These are phyloP conservation scores for Salix arbutifolia DNA, from an alignment of 345 rosid species.

Conservation along the genomic window DNA sequence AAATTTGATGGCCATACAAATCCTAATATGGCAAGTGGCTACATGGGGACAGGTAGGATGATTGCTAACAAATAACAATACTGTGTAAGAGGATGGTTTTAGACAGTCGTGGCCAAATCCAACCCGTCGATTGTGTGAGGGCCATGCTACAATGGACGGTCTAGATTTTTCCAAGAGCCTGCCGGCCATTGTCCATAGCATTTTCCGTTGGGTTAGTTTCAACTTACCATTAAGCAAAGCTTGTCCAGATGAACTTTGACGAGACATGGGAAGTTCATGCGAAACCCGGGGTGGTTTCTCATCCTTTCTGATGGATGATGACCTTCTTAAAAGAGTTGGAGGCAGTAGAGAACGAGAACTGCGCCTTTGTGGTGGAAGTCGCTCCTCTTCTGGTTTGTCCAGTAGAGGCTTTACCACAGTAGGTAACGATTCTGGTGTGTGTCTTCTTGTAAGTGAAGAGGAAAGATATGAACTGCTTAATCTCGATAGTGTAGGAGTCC, in stretches of 20 bases:
- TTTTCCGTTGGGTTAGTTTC: not conserved
- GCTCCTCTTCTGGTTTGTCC: conserved; percentile 36
- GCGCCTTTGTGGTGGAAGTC: conserved; percentile 28
- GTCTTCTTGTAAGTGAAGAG: conserved; percentile 53
- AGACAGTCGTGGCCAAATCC: not conserved
- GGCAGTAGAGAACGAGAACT: conserved; percentile 48
- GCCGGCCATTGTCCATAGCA: not conserved
- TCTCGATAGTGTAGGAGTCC: conserved; percentile 53
- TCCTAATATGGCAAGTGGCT: conserved; percentile 15
- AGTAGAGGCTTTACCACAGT: conserved; percentile 51
- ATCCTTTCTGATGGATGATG: conserved; percentile 30
- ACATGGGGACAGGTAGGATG: not conserved
- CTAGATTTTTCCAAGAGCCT: not conserved
- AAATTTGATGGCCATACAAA: not conserved
- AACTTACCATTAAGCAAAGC: conserved; percentile 75
- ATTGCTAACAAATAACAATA: not conserved
- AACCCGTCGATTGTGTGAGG: not conserved
- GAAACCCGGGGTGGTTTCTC: conserved; percentile 38
- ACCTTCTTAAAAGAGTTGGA: conserved; percentile 42
- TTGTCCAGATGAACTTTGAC: conserved; percentile 68
- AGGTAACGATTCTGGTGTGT: conserved; percentile 54
- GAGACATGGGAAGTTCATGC: conserved; percentile 52
- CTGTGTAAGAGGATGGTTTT: not conserved
- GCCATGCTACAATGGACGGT: not conserved
- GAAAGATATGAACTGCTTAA: conserved; percentile 64